Base-by-base conservation (phyloP, 2,329 filamentous ascomycete species). In the Lasiodiplodia gonubiensis region DNA sequence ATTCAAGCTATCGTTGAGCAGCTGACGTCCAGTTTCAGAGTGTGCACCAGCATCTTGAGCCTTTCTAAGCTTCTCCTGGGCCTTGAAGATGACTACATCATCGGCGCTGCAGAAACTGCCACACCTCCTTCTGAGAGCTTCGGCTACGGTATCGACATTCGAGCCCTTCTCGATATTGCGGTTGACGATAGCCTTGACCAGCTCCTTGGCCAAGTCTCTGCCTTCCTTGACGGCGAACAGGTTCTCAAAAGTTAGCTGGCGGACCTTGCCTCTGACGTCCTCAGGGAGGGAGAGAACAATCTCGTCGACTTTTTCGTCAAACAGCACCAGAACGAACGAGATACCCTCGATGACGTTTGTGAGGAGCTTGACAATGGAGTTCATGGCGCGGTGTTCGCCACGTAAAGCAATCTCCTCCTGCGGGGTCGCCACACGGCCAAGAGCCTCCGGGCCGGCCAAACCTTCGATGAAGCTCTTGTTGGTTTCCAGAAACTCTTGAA, bases 121-220 rank as follows among this genome's bases (percentile, higher is more conserved):
- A 73, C 95, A 99, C 73, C 94, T 88, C 72, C 95, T 87, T 55
- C 95, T 88, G 60, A 99, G 82, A n/a, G 94, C 93, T 79, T 99
- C 95, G 0, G 95, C 94, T 27, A 99, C 93, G 0, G 94, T 97
- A 80, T 99, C 96, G 23, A 99, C 94, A 70, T 98, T 99, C 4
- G 94, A 94, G 11, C 96, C 95, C 74, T 93, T 97, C 68, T 94
- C 92, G 73, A 99, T 99, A 78, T 97, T 99, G 74, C 94, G 90
- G 78, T 98, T 98, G 66, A 99, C 95, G 74, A 99, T 98, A 0
- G 94, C 93, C 78, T 98, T 99, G 67, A 99, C 95, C 1, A 99
- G 85, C 66, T 97, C 87, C 79, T 97, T 97, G 2, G 94, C 96
- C 27, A 98, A 86, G 12, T 97, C 93, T 72, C 93, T 93, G 37